These are phyloP conservation scores for Aspergillus biplanus DNA, from an alignment of 495 filamentous ascomycete genomes.

Conservation along the genomic window DNA sequence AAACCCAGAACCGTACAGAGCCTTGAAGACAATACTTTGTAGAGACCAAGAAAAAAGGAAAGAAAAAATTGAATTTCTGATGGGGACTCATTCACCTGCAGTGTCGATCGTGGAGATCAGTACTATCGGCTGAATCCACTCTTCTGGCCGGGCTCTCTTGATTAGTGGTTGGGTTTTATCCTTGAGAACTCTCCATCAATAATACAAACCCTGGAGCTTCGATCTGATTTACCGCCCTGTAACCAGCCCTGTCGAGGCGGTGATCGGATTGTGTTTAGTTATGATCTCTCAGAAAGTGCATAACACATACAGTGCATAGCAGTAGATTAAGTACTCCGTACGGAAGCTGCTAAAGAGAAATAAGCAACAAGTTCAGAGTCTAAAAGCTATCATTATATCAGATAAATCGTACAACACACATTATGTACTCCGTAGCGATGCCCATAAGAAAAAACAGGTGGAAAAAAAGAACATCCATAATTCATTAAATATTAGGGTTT, in stretches of 20 bases:
- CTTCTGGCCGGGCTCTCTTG: background rate
- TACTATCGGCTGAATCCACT: background rate
- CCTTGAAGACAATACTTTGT: no score
- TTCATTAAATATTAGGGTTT: background rate
- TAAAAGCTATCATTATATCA: no score
- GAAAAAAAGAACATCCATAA: background rate
- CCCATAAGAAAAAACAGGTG: background rate
- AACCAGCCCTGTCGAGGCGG: background rate
- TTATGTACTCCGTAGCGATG: no score
- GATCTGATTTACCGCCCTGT: background rate
- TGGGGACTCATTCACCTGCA: background rate
- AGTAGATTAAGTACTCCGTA: no score
- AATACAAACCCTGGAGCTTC: background rate
- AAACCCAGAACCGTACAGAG: no score
- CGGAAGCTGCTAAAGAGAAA: no score
- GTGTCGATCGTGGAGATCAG: background rate
- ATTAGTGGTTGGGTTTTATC: background rate
- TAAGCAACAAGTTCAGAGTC: no score
- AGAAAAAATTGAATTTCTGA: background rate
- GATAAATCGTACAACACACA: no score
- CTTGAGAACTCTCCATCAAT: background rate
- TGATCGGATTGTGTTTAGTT: background rate
- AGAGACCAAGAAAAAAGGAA: no score
- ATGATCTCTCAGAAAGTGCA: background rate
- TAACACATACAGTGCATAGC: no score